Evolutionary conservation across 495 filamentous ascomycete species (phyloP).

Genomic region (Evernia prunastri): DNA sequence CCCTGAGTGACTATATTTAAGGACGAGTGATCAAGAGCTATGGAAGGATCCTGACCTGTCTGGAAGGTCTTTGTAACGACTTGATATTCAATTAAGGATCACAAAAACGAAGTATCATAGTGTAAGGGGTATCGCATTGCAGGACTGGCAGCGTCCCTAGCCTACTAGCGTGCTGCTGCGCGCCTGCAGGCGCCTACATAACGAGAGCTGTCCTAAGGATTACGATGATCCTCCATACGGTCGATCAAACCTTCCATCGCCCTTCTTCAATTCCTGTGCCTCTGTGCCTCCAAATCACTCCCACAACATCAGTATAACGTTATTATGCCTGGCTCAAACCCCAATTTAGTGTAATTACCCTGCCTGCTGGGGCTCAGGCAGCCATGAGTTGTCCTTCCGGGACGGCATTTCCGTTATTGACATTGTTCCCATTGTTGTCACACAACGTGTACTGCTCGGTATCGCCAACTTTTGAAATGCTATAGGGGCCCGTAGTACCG

Average conservation of each 20-base stretch:
- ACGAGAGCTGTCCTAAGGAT: background rate
- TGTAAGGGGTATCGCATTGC: background rate
- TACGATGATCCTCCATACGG: background rate
- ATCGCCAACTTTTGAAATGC: constrained; percentile 11
- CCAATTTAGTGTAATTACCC: background rate
- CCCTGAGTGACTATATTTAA: background rate
- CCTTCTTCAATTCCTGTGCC: background rate
- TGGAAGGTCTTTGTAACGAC: background rate
- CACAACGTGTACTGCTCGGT: constrained; percentile 17
- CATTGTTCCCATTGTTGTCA: constrained; percentile 12
- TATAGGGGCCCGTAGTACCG: constrained; percentile 10
- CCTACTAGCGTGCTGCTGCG: background rate
- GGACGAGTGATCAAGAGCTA: background rate
- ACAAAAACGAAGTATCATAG: background rate
- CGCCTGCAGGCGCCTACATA: background rate
- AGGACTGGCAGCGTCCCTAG: background rate
- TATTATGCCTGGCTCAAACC: background rate
- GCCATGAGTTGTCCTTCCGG: background rate
- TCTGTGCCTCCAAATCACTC: background rate
- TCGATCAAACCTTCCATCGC: background rate
- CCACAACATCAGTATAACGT: background rate
- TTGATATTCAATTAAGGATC: background rate
- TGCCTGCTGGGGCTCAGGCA: background rate
- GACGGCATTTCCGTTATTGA: constrained; percentile 7
- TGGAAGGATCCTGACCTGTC: background rate